Evolutionary conservation across 345 rosid genomes (phyloP).

Genomic region (Brassica nigra): DNA sequence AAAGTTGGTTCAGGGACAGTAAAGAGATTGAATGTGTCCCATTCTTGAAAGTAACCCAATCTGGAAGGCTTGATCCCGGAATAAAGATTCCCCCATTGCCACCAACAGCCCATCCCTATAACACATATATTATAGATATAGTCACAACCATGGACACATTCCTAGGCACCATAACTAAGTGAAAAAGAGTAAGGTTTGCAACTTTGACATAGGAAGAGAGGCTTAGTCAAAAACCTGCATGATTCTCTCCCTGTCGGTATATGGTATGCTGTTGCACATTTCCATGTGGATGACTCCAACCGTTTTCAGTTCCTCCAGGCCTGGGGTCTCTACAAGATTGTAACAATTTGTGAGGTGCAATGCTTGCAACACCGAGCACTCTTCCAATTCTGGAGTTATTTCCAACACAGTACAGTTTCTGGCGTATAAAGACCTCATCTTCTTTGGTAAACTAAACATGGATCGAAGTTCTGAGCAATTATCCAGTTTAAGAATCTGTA

Average conservation of each 20-base stretch:
- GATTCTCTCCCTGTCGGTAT: not conserved
- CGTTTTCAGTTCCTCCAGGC: slow-evolving; percentile 15
- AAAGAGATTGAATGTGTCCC: slow-evolving; percentile 12
- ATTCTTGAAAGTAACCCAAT: slow-evolving; percentile 21
- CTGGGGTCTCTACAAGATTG: slow-evolving; percentile 10
- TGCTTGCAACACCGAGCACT: slow-evolving; percentile 8
- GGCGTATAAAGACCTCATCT: not conserved
- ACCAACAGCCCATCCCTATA: slow-evolving; percentile 22
- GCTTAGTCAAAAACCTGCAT: slow-evolving; percentile 14
- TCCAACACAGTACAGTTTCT: slow-evolving; percentile 11
- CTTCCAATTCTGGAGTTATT: slow-evolving; percentile 20
- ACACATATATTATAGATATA: not conserved
- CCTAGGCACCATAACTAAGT: not conserved
- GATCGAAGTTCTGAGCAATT: slow-evolving; percentile 26
- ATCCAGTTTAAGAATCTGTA: slow-evolving; percentile 18
- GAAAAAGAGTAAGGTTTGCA: not conserved
- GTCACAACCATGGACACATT: not conserved
- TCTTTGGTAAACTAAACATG: slow-evolving; percentile 28
- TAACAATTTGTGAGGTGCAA: slow-evolving; percentile 14
- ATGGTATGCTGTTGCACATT: slow-evolving; percentile 23
- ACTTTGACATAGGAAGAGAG: not conserved
- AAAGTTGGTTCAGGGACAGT: slow-evolving; percentile 12
- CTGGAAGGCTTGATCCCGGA: slow-evolving; percentile 26
- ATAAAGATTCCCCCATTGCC: slow-evolving; percentile 15
- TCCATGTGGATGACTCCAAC: slow-evolving; percentile 31